phyloP scores from a whole-genome alignment of 2,329 filamentous ascomycete species.

The Immersiporthe knoxdaviesiana region DNA sequence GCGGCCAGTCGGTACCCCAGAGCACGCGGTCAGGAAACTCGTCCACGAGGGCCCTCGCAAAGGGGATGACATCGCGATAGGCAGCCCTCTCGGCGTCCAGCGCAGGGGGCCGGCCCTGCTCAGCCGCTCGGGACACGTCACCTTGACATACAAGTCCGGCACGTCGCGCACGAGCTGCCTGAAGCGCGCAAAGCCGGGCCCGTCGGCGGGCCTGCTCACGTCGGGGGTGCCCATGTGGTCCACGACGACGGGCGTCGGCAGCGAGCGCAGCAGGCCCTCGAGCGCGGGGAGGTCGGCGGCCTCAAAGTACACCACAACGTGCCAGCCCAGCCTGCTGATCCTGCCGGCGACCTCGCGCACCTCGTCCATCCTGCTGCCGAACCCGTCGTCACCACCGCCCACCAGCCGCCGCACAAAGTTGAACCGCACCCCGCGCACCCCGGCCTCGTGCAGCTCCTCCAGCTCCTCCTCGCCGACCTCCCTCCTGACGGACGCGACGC shows the following conservation, averaged over 20 bases:
- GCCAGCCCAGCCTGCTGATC: constrained; percentile 4
- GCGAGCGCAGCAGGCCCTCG: background rate
- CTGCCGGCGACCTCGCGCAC: background rate
- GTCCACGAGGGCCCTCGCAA: background rate
- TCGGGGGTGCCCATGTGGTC: constrained; percentile 10
- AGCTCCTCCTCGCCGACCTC: background rate
- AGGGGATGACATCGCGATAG: background rate
- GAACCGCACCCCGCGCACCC: background rate
- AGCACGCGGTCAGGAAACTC: constrained; percentile 2
- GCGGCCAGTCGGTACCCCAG: constrained; percentile 5
- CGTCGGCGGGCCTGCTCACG: background rate
- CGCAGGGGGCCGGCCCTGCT: background rate
- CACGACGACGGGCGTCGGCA: background rate
- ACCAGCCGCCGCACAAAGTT: constrained; percentile 6
- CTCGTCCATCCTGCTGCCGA: background rate
- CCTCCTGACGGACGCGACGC: background rate
- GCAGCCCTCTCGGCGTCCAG: background rate
- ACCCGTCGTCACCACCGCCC: background rate
- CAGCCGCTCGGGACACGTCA: constrained; percentile 6
- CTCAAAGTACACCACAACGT: constrained; percentile 7
- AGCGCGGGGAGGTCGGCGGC: constrained; percentile 3
- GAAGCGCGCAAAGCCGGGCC: background rate
- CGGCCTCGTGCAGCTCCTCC: background rate
- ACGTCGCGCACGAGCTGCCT: background rate
- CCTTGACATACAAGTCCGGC: constrained; percentile 2